Base-by-base conservation (phyloP, 176 grass and related monocot species). In the Luzula sylvatica region DNA sequence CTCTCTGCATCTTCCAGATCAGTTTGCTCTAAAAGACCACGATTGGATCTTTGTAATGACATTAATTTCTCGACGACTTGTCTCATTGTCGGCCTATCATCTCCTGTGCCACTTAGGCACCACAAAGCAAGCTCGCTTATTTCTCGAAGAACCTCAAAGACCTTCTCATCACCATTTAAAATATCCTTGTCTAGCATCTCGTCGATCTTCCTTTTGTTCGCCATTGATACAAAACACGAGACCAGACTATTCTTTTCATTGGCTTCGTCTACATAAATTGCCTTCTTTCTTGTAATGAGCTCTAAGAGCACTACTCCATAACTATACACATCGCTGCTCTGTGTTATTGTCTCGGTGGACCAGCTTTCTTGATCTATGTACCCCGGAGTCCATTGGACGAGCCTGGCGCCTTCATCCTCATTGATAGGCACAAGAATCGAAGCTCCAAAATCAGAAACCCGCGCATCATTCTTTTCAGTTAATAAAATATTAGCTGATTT, bases 101-200 rank as follows among this genome's bases (percentile, higher is more conserved):
- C 62, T 38, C 47, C 54, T 44, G 68, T 50, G 20, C 30, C 8
- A 11, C 58, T 61, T 17, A 76, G 44, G 43, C 62, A 75, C 21
- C 42, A 16, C 23, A 69, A 7, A 11, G 28, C 41, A 26, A 38
- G 5, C 35, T 45, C 21, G 38, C 18, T 7, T 27, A 76, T 47
- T 52, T 21, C 40, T 15, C 67, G 11, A 35, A 76, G 46, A 38
- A 46, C 13, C 32, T 15, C 45, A 12, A 46, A 23, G 2, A 30
- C 38, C 20, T 22, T 62, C 7, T 52, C 38, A 44, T 8, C 16
- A 3, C 40, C 23, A 21, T 8, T 38, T 40, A 67, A 15, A 28
- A 68, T 76, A 42, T 76, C 72, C 26, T 11, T 55, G 17, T 76
- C 72, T 26, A 68, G 42, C 22, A 69, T 15, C 30, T 68, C 54